Conservation (phyloP, 2,329 filamentous ascomycete species). For the Albifimbria verrucaria region DNA sequence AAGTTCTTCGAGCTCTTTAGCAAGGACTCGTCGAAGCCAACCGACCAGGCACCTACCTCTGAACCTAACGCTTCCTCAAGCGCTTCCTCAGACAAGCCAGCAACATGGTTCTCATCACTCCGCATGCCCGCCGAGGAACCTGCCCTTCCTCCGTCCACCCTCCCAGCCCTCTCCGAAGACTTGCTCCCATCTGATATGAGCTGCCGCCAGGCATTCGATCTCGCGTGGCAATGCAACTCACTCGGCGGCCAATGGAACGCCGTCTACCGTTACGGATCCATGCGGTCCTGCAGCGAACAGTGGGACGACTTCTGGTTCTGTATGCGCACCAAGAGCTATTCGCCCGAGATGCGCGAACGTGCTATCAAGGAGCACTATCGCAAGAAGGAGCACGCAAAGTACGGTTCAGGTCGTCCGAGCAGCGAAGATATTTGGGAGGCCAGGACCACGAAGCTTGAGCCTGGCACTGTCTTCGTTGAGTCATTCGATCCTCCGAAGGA, state of each 20-base stretch:
- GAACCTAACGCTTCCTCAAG: conserved; percentile 20
- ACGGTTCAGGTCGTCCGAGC: conserved; percentile 60
- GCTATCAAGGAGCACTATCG: conserved; percentile 66
- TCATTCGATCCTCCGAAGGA: conserved; percentile 31
- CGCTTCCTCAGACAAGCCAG: conserved; percentile 26
- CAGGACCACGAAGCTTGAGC: conserved; percentile 58
- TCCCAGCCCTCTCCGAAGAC: conserved; percentile 55
- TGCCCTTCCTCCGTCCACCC: conserved; percentile 15
- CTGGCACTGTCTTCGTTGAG: conserved; percentile 42
- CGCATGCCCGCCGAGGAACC: conserved; percentile 24
- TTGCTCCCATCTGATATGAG: conserved; percentile 80
- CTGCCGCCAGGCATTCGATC: conserved; percentile 87
- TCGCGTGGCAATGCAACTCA: conserved; percentile 90
- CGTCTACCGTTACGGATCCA: conserved; percentile 79
- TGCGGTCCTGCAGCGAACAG: conserved; percentile 75
- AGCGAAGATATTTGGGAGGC: conserved; percentile 91
- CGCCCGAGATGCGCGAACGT: conserved; percentile 55
- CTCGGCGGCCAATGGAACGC: conserved; percentile 88
- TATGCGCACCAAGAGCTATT: conserved; percentile 74
- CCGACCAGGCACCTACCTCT: conserved; percentile 21
- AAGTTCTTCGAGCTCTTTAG: conserved; percentile 49
- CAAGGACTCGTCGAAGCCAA: conserved; percentile 14
- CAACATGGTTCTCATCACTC: conserved; percentile 33
- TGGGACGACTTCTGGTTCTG: conserved; percentile 98
- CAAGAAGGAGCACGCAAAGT: conserved; percentile 61